Base-by-base conservation (phyloP, 2,329 filamentous ascomycete genomes). In the Myriosclerotinia duriaeana region DNA sequence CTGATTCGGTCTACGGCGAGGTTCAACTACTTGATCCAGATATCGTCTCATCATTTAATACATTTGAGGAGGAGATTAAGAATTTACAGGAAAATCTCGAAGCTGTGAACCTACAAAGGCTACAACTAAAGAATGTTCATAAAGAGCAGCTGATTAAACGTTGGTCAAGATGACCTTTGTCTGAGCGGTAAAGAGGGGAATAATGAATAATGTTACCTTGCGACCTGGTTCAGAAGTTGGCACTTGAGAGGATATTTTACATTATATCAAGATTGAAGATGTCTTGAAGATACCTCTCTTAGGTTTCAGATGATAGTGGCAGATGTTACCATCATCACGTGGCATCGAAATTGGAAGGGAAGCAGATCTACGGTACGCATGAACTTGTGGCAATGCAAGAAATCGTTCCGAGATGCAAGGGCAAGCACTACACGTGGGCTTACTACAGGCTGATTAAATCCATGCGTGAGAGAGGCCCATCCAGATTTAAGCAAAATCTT, bases 11-110 rank as follows among this genome's bases (percentile, higher is more conserved):
- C 5, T 85, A 80, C 71, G 78, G 78, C 0, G 74, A 78, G n/a
- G 79, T 85, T 5, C 78, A 77, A 53, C 78, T 87, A 7, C 76
- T 81, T 7, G 85, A 87, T 70, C 79, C 81, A 0, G 83, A 85
- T 38, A 81, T 85, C 48, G 81, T 85, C 65, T 78, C 75, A 2
- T 82, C 81, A 1, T 81, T 87, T n/a, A 73, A 75, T 17, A 67
- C 64, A 26, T 72, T 77, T 38, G 72, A 77, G 59, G 60, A 69
- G 38, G 78, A 78, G 61, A 69, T 85, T 34, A 76, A 76, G 5
- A 73, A 70, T 15, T 74, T 81, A 0, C 77, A 82, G 48, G 66
- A 67, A 17, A 71, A 72, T 40, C 69, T 78, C 4, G 78, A 77
- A 22, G 75, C 75, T 40, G 71, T 78, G 1, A 74, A 78, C 63